Base-by-base conservation (phyloP, 169 alveolate species). In the Fabrea salina region DNA sequence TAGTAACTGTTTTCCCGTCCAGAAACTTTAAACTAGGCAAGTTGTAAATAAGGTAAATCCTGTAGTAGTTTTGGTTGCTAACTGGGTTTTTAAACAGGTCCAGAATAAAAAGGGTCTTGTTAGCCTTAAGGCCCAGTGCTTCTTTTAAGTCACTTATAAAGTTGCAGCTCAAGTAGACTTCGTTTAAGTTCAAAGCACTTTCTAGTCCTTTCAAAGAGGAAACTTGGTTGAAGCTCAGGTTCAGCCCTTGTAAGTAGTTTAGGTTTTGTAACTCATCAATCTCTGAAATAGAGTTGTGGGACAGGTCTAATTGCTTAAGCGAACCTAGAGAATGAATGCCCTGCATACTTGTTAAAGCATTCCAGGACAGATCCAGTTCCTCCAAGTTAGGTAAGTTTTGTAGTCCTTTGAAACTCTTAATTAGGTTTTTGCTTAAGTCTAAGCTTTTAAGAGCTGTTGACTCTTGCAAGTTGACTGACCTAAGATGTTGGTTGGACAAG, bases 161-260 rank as follows among this genome's bases (percentile, higher is more conserved):
- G 77, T 91, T 91, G 75, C 91, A 86, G 19, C 94, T 93, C 30
- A 91, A 80, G 74, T 92, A 92, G 11, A 94, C 82, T 78, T 94
- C 96, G 91, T 88, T 89, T 54, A 94, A 71, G 56, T 86, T 91
- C 70, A 79, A 78, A 30, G 87, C 79, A 50, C 75, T 76, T 40
- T 89, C 88, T 16, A 93, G 72, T 19, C 91, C 95, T 59, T 87
- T 84, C 11, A 92, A 68, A 32, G 72, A 68, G 16, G 82, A 79
- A 22, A 94, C 92, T 56, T 82, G 79, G 75, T 93, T 93, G 78
- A 90, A 92, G 49, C 91, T 95, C 22, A 94, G 81, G 71, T 50
- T 25, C 11, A 61, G 74, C 56, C 32, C 11, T 8, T 8, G 6
- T 8, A 61, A 22, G 7, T 33, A 27, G n/a, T 61, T 56, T 8